Evolutionary conservation across 1,284 basidiomycete species (phyloP).

Genomic region (Moesziomyces sp.): DNA sequence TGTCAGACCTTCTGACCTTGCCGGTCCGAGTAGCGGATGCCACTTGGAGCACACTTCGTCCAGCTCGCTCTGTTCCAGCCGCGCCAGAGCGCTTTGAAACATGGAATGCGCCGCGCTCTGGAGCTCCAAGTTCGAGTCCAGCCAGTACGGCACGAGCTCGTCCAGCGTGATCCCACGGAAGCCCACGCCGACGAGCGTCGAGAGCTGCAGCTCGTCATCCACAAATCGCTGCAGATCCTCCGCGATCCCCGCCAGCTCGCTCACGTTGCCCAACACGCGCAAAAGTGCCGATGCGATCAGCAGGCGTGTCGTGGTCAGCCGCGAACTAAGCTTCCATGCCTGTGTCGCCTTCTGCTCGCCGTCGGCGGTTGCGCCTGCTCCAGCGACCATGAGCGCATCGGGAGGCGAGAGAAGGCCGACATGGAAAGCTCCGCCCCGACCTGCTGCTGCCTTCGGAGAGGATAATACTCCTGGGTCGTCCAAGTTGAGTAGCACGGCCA

Average conservation of each 20-base stretch:
- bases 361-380: not conserved
- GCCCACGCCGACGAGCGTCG: conserved; percentile 19
- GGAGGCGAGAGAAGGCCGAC: conserved; percentile 30
- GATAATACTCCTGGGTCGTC: not conserved
- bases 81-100: conserved; percentile 20
- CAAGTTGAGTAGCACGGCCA: conserved; percentile 24
- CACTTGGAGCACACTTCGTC: conserved; percentile 49
- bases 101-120: conserved; percentile 34
- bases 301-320: conserved; percentile 29
- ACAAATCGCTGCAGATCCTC: conserved; percentile 23
- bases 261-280: conserved; percentile 26
- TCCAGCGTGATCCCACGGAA: conserved; percentile 74
- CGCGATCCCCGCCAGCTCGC: conserved; percentile 19
- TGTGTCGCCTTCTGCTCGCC: not conserved
- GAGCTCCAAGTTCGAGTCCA: conserved; percentile 41
- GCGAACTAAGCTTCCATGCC: conserved; percentile 32
- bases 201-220: conserved; percentile 17
- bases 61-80: conserved; percentile 24
- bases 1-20: conserved; percentile 2
- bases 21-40: conserved; percentile 56
- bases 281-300: conserved; percentile 32
- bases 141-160: conserved; percentile 74
- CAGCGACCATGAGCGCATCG: conserved; percentile 34
- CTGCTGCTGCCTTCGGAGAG: no score
- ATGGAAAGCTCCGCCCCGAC: conserved; percentile 3